Evolutionary conservation across 306 rosid species (phyloP), one percentile per base, ranked within the genome.

Genomic region (Alnus glutinosa): DNA sequence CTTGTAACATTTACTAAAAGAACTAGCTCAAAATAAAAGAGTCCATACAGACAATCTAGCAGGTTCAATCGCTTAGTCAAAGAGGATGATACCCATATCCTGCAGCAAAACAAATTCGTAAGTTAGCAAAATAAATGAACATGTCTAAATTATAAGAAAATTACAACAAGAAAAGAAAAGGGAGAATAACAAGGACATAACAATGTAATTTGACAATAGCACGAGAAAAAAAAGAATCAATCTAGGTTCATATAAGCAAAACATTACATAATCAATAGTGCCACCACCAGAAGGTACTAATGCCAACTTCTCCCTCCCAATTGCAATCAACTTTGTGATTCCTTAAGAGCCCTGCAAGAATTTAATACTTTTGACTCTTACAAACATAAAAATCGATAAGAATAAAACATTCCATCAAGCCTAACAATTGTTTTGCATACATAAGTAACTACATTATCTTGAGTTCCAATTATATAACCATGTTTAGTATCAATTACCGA

Each of bases 51-150:
- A 50, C 2, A 5, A 59, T 51, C 32, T 18, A 58, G 67, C 77
- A 16, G 9, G 71, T n/a, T 48, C 55, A 61, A 59, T 4, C 70
- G 82, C 79, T 54, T 42, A 42, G 73, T 90, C 94, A 2, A 92
- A 92, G 46, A 92, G 88, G 81, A 94, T 79, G 74, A 92, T 89
- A n/a, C 94, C 91, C 92, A 92, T 88, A 47, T 90, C 97, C 97
- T 89, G 92, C 67, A 85, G 39, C 66, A 82, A 47, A 48, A 77
- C 62, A 28, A 80, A 44, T 32, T 1, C 32, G 32, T 8, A 18
- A 37, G 54, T 71, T 32, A 75, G 79, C 39, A 44, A 62, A 61
- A 59, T 34, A 3, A 12, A 15, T 32, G 0, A 76, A 1, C 49
- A 19, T 66, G 64, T 73, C 32, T 10, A 11, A 52, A 37, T 7